Evolutionary conservation across 2,329 filamentous ascomycete genomes (phyloP), one percentile per base, ranked within the genome.

Genomic region (Penicillium psychrosexuale): DNA sequence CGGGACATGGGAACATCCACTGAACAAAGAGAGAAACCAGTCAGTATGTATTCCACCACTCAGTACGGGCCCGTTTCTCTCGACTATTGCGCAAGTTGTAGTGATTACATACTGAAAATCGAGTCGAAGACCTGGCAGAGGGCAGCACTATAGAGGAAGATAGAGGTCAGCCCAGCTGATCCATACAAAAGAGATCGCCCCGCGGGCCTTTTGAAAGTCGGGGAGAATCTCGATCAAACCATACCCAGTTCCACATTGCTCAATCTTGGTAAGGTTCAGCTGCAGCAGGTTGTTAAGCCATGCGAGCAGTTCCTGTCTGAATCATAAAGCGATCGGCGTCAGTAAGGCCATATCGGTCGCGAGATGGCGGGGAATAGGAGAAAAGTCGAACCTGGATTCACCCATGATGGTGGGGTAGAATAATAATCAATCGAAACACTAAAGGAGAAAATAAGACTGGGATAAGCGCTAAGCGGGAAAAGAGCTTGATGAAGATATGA

Each of bases 201-300:
- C 19, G 44, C 47, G 40, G 42, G 24, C 43, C 1, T 8, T 45
- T 48, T 42, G 34, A 48, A 48, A 43, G 27, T 38, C 34, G 51
- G 57, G 55, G 51, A 48, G 28, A 36, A 42, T n/a, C 19, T 49
- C 43, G 56, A 55, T 61, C 43, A 48, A 48, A 59, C 61, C 82
- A 67, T 86, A 97, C 93, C 93, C 94, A 71, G 93, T 97, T 75
- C 94, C 94, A 76, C 93, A 97, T 83, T 99, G 94, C 80, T 99
- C 94, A 74, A 99, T 91, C 79, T 97, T 97, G 69, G 89, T 97
- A 69, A 99, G 86, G 80, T 97, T 99, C 70, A 99, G 88, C 80
- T 97, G 91, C 48, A 99, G 86, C 60, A 99, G 89, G 82, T 90
- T 93, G 82, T 99, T 99, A 65, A 97, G 82, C 94, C 94, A 99